Percentiles rank a stretch among this genome's conserved stretches.
These are phyloP conservation scores for Candida coleopterorum DNA, from an alignment of 805 yeast genomes.

Conservation along the genomic window DNA sequence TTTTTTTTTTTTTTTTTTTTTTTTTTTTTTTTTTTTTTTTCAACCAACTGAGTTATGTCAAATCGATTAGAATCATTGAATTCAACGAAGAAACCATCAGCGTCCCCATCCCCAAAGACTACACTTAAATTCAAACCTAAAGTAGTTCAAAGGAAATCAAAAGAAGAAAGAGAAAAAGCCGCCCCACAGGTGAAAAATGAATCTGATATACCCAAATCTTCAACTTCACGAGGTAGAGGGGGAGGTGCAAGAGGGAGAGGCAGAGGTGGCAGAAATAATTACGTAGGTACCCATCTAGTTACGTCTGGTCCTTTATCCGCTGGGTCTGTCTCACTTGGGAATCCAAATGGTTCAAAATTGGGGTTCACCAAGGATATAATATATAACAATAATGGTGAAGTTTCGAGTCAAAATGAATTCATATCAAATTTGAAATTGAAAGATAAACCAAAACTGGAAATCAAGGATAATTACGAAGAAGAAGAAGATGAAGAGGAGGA, in stretches of 20 bases:
- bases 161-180: constrained; percentile 76
- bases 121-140: constrained; percentile 80
- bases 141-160: constrained; percentile 75
- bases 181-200: constrained; percentile 51
- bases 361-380: constrained; percentile 26
- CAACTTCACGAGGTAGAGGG: constrained; percentile 25
- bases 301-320: constrained; percentile 71
- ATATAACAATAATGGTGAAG: constrained; percentile 17
- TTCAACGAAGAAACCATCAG: constrained; percentile 20
- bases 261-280: constrained; percentile 32
- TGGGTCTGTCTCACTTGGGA: constrained; percentile 50
- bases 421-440: constrained; percentile 32
- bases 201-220: constrained; percentile 19
- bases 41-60: too few species aligned
- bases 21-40: constrained; percentile 8
- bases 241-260: constrained; percentile 32
- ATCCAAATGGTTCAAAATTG: constrained; percentile 19
- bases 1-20: constrained; percentile 18
- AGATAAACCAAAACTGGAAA: constrained; percentile 14
- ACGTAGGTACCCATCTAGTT: constrained; percentile 57
- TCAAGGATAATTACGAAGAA: constrained; percentile 13
- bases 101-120: constrained; percentile 37
- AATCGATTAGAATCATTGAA: constrained; percentile 39
- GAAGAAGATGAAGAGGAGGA: constrained; percentile 39
- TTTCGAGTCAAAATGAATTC: constrained; percentile 39